These are phyloP conservation scores for Coprinellus micaceus DNA, from an alignment of 768 basidiomycete species.

Conservation along the genomic window DNA sequence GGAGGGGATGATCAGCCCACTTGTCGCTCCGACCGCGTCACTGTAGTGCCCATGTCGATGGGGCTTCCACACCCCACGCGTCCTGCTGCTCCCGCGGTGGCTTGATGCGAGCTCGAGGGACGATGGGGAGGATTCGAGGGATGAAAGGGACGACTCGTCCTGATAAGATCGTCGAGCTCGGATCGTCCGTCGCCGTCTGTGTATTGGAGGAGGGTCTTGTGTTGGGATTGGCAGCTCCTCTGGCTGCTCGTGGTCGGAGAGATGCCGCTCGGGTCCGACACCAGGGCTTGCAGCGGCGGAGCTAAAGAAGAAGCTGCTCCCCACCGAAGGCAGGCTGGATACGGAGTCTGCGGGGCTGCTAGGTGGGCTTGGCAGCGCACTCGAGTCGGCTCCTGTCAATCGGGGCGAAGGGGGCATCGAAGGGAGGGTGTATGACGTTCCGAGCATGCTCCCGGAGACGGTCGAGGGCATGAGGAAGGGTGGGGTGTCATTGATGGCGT, in stretches of 20 bases:
- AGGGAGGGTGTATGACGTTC: constrained; percentile 1
- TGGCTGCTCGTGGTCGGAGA: neutral
- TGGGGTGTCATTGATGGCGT: neutral
- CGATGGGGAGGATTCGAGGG: constrained; percentile 10
- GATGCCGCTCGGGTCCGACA: neutral
- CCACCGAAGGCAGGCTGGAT: constrained; percentile 69
- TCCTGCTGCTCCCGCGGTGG: neutral
- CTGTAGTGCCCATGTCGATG: constrained; percentile 21
- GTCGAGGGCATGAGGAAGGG: neutral
- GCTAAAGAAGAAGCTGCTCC: constrained; percentile 76
- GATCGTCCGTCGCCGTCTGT: neutral
- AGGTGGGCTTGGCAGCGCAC: constrained; percentile 52
- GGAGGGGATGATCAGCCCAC: constrained; percentile 66
- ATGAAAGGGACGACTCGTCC: constrained; percentile 32
- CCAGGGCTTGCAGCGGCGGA: constrained; percentile 60
- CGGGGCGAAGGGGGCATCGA: constrained; percentile 48
- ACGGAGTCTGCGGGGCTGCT: constrained; percentile 61
- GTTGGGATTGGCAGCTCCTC: neutral
- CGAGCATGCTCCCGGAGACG: neutral
- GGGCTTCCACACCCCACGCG: neutral
- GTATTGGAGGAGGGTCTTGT: neutral
- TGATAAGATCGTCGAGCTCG: neutral
- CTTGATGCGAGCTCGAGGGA: neutral
- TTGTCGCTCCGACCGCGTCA: constrained; percentile 17
- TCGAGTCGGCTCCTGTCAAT: constrained; percentile 23